phyloP scores from a whole-genome alignment of 768 basidiomycete genomes.

The Hemileccinum rubropunctum region DNA sequence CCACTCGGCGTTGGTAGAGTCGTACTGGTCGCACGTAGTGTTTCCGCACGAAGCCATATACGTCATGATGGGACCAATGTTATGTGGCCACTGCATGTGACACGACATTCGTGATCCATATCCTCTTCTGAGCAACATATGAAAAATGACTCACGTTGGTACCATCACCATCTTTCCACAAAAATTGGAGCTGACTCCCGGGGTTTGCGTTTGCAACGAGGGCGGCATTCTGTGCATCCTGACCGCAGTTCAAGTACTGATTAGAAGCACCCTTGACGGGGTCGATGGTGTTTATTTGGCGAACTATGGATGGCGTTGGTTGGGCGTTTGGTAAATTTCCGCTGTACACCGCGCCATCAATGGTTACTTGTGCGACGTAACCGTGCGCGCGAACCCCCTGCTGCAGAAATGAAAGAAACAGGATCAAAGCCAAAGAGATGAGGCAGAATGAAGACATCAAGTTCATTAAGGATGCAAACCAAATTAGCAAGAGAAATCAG shows the following conservation, averaged over 20 bases:
- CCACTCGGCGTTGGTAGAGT: conserved; percentile 59
- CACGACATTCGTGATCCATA: neutral
- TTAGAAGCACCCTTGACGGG: conserved; percentile 61
- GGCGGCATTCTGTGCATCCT: conserved; percentile 46
- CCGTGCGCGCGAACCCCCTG: conserved; percentile 40
- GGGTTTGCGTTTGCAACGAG: conserved; percentile 56
- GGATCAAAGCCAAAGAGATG: neutral
- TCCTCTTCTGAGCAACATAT: neutral
- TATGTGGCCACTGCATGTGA: conserved; percentile 45
- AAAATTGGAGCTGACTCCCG: conserved; percentile 51
- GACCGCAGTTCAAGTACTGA: conserved; percentile 58
- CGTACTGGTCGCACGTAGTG: conserved; percentile 57
- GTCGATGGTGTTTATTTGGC: conserved; percentile 39
- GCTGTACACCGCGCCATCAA: conserved; percentile 43
- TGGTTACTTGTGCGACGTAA: conserved; percentile 38
- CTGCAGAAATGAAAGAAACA: conserved; percentile 10
- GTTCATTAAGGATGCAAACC: conserved; percentile 4
- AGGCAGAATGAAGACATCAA: neutral
- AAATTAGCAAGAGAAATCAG: neutral
- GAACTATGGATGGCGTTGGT: conserved; percentile 40
- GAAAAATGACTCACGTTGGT: conserved; percentile 28
- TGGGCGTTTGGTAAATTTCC: conserved; percentile 44
- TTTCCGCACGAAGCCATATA: conserved; percentile 68
- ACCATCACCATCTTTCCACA: conserved; percentile 51
- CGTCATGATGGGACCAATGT: conserved; percentile 68